phyloP scores from a whole-genome alignment of 176 grass and related monocot genomes.

The Sorghum bicolor region DNA sequence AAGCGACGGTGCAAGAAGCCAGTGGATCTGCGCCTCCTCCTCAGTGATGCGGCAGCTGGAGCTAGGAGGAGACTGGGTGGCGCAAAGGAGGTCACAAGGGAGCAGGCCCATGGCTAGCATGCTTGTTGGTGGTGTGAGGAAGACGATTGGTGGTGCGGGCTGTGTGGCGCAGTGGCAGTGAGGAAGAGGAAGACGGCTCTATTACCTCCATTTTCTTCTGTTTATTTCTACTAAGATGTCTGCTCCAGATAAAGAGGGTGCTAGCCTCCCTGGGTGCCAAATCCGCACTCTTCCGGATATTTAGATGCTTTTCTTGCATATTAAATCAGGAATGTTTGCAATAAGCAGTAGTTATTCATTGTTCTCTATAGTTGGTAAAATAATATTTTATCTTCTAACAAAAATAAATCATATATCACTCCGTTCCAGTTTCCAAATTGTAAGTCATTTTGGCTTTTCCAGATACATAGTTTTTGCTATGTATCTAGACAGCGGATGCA shows the following conservation, averaged over 20 bases:
- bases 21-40: not conserved
- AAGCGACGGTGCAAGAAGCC: not conserved
- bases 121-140: not conserved
- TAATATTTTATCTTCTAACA: not conserved
- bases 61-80: not conserved
- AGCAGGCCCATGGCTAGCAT: not conserved
- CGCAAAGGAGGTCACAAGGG: not conserved
- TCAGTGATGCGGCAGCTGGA: not conserved
- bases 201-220: not conserved
- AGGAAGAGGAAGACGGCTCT: not conserved
- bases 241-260: not conserved
- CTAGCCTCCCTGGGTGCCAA: not conserved
- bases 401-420: not conserved
- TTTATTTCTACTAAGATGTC: not conserved
- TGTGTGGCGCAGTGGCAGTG: not conserved
- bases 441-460: not conserved
- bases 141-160: not conserved
- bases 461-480: not conserved
- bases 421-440: not conserved
- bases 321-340: not conserved
- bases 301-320: constrained; percentile 1
- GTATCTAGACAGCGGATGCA: not conserved
- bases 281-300: not conserved
- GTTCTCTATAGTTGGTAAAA: not conserved
- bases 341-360: not conserved